Evolutionary conservation across 148 eudicot genomes (phyloP).

Genomic region (Polygonum aviculare): DNA sequence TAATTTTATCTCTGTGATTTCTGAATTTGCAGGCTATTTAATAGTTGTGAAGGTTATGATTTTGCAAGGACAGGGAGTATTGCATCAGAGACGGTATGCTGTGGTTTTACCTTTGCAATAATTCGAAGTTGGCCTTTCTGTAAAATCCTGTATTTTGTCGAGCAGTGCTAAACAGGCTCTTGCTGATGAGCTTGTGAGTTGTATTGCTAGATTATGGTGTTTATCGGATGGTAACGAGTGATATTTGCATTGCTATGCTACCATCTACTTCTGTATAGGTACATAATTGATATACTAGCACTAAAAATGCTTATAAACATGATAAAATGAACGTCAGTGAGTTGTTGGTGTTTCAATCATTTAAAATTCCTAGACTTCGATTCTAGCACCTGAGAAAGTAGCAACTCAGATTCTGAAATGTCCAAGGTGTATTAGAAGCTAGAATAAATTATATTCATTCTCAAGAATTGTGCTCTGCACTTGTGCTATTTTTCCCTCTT

Average conservation of each 20-base stretch:
- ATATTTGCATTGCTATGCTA: background rate
- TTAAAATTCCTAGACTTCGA: background rate
- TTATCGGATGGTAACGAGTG: background rate
- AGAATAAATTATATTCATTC: background rate
- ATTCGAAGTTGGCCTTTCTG: background rate
- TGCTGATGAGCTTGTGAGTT: background rate
- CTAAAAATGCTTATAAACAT: background rate
- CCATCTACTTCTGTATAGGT: background rate
- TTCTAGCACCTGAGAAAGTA: background rate
- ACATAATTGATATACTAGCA: background rate
- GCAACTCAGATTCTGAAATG: background rate
- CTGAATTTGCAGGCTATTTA: conserved; percentile 46
- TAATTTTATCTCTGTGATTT: background rate
- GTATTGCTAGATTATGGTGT: background rate
- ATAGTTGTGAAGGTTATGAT: conserved; percentile 64
- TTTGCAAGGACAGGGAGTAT: conserved; percentile 82
- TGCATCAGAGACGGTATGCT: conserved; percentile 57
- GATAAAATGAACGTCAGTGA: background rate
- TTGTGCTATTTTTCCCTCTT: background rate
- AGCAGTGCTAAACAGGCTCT: background rate
- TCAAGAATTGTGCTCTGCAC: background rate
- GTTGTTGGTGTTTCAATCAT: background rate
- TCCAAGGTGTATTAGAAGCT: background rate
- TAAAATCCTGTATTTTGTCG: background rate
- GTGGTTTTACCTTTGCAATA: background rate